Percentiles rank a stretch among this genome's conserved stretches.
These are phyloP conservation scores for Ogataea glucozyma DNA, from an alignment of 805 yeast genomes.

Conservation along the genomic window DNA sequence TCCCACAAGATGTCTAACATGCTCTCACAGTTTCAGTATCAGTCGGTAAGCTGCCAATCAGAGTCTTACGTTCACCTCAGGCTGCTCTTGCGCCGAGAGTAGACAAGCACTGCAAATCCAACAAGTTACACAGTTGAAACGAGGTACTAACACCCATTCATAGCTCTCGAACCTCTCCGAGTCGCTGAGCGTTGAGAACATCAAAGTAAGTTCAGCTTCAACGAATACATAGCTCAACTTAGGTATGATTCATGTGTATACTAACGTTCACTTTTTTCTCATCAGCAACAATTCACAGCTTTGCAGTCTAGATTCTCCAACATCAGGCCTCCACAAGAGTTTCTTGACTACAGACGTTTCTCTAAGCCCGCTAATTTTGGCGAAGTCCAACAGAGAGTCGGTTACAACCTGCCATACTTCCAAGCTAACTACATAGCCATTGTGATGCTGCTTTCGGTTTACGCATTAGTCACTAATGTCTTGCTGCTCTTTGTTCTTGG, in stretches of 20 bases:
- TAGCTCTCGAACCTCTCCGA: conserved; percentile 47
- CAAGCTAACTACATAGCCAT: conserved; percentile 82
- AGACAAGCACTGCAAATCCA: background rate
- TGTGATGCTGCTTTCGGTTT: conserved; percentile 69
- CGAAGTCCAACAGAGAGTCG: conserved; percentile 85
- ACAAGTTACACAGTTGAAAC: background rate
- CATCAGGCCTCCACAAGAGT: conserved; percentile 88
- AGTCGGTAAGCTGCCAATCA: conserved; percentile 47
- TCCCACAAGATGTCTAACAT: conserved; percentile 23
- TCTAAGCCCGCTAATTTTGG: conserved; percentile 89
- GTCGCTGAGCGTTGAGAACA: conserved; percentile 49
- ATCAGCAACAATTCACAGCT: conserved; percentile 37
- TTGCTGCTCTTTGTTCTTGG: conserved; percentile 80
- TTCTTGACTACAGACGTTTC: conserved; percentile 84
- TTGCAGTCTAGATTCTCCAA: conserved; percentile 67
- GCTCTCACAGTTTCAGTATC: conserved; percentile 40
- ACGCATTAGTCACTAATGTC: conserved; percentile 84
- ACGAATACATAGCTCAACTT: background rate
- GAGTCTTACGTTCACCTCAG: no score
- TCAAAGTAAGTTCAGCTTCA: conserved; percentile 34
- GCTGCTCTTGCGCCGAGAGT: background rate
- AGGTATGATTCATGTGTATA: background rate
- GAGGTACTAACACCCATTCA: conserved; percentile 16
- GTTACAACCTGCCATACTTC: conserved; percentile 83
- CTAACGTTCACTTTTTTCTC: background rate